Evolutionary conservation across 2,329 filamentous ascomycete genomes (phyloP).

Genomic region (Microsporum ferrugineum): DNA sequence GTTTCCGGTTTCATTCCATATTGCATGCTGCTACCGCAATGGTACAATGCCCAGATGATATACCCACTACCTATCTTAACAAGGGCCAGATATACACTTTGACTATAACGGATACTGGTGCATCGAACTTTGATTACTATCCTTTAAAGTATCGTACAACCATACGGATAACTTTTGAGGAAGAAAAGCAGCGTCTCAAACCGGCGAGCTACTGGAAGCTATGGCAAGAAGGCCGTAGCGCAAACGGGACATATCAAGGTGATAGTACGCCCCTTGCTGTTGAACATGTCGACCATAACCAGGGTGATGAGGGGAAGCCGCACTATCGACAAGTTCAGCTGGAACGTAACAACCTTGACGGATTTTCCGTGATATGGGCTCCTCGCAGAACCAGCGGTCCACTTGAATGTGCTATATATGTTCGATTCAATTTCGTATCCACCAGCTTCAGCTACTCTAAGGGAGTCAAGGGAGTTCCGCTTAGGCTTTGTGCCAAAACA

Average conservation of each 20-base stretch:
- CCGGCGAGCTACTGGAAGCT: constrained; percentile 80
- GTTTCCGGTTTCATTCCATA: constrained; percentile 65
- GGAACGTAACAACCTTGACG: constrained; percentile 75
- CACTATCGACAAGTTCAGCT: constrained; percentile 58
- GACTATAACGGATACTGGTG: constrained; percentile 65
- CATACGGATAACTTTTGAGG: constrained; percentile 92
- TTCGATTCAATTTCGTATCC: constrained; percentile 96
- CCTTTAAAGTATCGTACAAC: constrained; percentile 74
- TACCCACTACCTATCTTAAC: constrained; percentile 95
- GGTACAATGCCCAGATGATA: constrained; percentile 67
- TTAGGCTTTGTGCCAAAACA: constrained; percentile 85
- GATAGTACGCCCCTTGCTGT: constrained; percentile 85
- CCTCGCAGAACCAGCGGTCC: constrained; percentile 51
- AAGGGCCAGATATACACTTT: constrained; percentile 92
- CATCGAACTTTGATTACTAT: constrained; percentile 43
- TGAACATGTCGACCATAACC: constrained; percentile 67
- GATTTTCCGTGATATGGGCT: constrained; percentile 84
- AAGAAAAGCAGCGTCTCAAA: constrained; percentile 79
- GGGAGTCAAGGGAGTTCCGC: constrained; percentile 93
- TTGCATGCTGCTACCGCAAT: constrained; percentile 92
- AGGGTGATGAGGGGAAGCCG: constrained; percentile 45
- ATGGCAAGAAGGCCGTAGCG: constrained; percentile 95
- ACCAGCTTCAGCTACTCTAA: constrained; percentile 99
- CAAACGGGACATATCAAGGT: constrained; percentile 84
- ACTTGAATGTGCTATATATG: constrained; percentile 72